Evolutionary conservation across 768 basidiomycete genomes (phyloP).

Genomic region (Dioszegia hungarica): DNA sequence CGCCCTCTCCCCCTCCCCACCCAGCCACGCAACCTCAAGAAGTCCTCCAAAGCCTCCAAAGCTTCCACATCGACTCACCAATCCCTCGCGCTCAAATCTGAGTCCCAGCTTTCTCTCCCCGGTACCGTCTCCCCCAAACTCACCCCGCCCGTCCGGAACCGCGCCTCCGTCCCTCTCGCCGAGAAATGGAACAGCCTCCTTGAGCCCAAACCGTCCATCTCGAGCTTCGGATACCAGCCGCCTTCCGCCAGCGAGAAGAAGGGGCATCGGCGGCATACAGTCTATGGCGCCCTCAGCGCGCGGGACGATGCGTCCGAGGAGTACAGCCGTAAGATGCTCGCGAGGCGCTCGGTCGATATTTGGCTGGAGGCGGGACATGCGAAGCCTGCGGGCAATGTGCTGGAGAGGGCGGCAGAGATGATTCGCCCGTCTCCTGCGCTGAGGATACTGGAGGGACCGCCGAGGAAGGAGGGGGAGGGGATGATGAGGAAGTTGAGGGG

Average conservation of each 20-base stretch:
- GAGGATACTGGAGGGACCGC: slow-evolving; percentile 20
- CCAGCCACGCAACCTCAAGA: slow-evolving; percentile 11
- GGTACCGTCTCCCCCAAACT: slow-evolving; percentile 34
- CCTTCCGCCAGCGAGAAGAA: not conserved
- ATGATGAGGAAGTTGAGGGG: slow-evolving; percentile 11
- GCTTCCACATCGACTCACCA: slow-evolving; percentile 23
- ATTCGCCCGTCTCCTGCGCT: slow-evolving; percentile 37
- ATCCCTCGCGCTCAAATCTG: slow-evolving; percentile 28
- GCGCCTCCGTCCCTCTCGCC: slow-evolving; percentile 9
- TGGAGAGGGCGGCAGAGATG: slow-evolving; percentile 35
- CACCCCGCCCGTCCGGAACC: slow-evolving; percentile 23
- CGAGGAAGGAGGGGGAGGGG: not conserved
- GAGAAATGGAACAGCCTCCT: slow-evolving; percentile 20
- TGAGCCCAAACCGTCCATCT: slow-evolving; percentile 32
- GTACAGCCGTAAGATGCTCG: slow-evolving; percentile 18
- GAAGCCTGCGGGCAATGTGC: slow-evolving; percentile 14
- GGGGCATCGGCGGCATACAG: slow-evolving; percentile 27
- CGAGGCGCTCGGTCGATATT: slow-evolving; percentile 32
- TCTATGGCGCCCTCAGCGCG: slow-evolving; percentile 19
- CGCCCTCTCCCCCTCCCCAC: slow-evolving; percentile 7
- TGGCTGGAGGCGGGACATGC: slow-evolving; percentile 41
- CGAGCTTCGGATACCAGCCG: slow-evolving; percentile 19
- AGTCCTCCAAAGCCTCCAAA: slow-evolving; percentile 7
- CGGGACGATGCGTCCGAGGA: slow-evolving; percentile 23
- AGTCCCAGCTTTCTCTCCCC: slow-evolving; percentile 36